Percentiles rank a stretch among this genome's conserved stretches.
Conservation (phyloP, 305 asterid species). For the Ruellia speciosa region DNA sequence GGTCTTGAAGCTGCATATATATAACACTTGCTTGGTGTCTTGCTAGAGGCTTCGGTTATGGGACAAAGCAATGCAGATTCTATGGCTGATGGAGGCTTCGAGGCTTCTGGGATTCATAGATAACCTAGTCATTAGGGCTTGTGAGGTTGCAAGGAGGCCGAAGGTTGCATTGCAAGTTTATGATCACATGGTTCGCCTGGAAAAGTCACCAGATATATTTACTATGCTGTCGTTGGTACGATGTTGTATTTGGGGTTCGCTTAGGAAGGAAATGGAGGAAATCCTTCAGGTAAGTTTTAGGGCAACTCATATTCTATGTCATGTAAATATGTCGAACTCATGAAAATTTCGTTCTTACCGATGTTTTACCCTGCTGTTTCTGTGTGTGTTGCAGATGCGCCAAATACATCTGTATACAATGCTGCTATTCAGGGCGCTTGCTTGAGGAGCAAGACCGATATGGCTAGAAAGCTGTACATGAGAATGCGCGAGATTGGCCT, state of each 20-base stretch:
- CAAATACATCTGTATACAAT: slow-evolving; percentile 71
- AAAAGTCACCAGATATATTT: slow-evolving; percentile 57
- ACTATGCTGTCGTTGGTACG: slow-evolving; percentile 62
- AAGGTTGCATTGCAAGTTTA: slow-evolving; percentile 71
- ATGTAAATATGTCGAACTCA: too few species aligned
- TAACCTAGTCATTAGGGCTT: slow-evolving; percentile 84
- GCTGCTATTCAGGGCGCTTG: slow-evolving; percentile 91
- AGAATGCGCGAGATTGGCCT: slow-evolving; percentile 69
- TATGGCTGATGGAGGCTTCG: slow-evolving; percentile 83
- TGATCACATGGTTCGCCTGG: slow-evolving; percentile 53
- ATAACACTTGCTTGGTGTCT: slow-evolving; percentile 62
- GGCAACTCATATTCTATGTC: neutral
- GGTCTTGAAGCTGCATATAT: slow-evolving; percentile 47
- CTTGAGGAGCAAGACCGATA: slow-evolving; percentile 45
- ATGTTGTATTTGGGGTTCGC: slow-evolving; percentile 80
- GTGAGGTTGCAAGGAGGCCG: slow-evolving; percentile 77
- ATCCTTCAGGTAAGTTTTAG: slow-evolving; percentile 51
- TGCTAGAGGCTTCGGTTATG: slow-evolving; percentile 75
- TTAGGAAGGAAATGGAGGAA: slow-evolving; percentile 60
- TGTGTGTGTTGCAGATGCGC: slow-evolving; percentile 43
- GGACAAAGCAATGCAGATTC: slow-evolving; percentile 66
- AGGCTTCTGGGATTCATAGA: slow-evolving; percentile 49
- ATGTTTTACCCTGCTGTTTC: neutral
- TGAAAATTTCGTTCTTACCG: neutral
- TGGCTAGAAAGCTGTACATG: slow-evolving; percentile 58